Base-by-base conservation (phyloP, 2,329 filamentous ascomycete species). In the Amylocarpus encephaloides region DNA sequence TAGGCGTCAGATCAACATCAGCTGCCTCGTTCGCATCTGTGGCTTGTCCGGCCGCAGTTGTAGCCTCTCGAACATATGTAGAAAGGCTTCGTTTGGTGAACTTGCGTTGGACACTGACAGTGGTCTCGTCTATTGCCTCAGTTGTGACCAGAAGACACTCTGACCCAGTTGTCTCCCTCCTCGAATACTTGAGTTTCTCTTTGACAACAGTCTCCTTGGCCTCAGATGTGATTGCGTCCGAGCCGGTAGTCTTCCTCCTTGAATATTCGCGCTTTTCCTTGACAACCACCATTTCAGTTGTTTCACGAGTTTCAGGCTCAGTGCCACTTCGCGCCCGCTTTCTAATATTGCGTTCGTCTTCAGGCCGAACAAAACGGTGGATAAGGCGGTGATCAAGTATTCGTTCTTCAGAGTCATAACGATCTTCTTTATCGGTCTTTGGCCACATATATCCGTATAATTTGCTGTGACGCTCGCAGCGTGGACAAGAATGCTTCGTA, bases 391-490 rank as follows among this genome's bases (percentile, higher is more conserved):
- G 91, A 64, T 97, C 92, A 52, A 93, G 75, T 1, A 67, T 56
- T 9, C 82, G 71, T 64, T 83, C 78, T 58, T 85, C 82, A 50
- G 79, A 83, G 64, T 97, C 93, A 16, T 78, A 68, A 13, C 81
- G 80, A 0, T 88, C 88, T 22, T 85, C 82, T 54, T 77, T 85
- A 52, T 95, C 86, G 0, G 93, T 97, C 73, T 98, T 96, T 5
- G 93, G 93, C 93, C 93, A 98, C 50, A 86, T 76, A 64, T 87
- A 96, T 0, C 94, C 94, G 66, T 97, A 98, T 0, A 98, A 72
- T 71, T 95, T 97, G 13, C 88, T 94, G 65, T 98, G 93, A 0
- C 93, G 81, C 70, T 98, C 93, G 67, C 93, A 98, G 6, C 93
- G 82, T 3, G 89, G 91, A 66, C 93, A 98, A 13, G 88, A 85